phyloP scores from a whole-genome alignment of 2,329 filamentous ascomycete genomes.

The Fusarium temperatum region DNA sequence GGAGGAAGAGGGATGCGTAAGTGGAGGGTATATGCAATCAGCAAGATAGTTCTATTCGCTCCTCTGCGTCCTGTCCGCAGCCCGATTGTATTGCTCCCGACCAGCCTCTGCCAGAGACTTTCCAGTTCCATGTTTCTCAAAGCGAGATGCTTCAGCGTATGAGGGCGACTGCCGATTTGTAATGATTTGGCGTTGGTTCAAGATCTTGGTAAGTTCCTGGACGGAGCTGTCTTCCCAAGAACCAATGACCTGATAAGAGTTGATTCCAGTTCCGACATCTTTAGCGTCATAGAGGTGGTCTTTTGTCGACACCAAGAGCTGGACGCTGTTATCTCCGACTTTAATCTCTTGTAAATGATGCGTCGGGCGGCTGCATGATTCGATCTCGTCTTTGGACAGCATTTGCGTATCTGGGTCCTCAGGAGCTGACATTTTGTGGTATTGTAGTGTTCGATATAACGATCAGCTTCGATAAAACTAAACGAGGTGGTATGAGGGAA shows the following conservation, averaged over 20 bases:
- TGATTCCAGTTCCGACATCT: slow-evolving; percentile 8
- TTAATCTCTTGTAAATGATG: slow-evolving; percentile 4
- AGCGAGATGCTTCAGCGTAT: background rate
- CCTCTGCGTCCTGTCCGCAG: background rate
- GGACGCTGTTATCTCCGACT: slow-evolving; percentile 27
- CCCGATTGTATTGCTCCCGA: background rate
- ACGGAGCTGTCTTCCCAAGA: slow-evolving; percentile 18
- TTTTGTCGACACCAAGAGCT: slow-evolving; percentile 34
- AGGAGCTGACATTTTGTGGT: background rate
- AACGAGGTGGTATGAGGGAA: background rate
- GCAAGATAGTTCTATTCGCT: background rate
- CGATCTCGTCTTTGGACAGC: background rate
- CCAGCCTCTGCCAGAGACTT: background rate
- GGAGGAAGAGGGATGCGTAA: background rate
- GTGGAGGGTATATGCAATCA: background rate
- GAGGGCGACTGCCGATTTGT: background rate
- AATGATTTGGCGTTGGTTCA: slow-evolving; percentile 1
- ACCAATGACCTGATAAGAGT: slow-evolving; percentile 33
- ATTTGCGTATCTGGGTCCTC: background rate
- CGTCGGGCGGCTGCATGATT: background rate
- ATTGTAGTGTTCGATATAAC: background rate
- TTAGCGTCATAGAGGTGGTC: slow-evolving; percentile 34
- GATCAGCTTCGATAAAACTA: background rate
- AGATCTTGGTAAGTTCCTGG: slow-evolving; percentile 1
- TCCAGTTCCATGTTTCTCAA: slow-evolving; percentile 5